phyloP scores from a whole-genome alignment of 2,329 filamentous ascomycete species.

The Aquanectria penicillioides region DNA sequence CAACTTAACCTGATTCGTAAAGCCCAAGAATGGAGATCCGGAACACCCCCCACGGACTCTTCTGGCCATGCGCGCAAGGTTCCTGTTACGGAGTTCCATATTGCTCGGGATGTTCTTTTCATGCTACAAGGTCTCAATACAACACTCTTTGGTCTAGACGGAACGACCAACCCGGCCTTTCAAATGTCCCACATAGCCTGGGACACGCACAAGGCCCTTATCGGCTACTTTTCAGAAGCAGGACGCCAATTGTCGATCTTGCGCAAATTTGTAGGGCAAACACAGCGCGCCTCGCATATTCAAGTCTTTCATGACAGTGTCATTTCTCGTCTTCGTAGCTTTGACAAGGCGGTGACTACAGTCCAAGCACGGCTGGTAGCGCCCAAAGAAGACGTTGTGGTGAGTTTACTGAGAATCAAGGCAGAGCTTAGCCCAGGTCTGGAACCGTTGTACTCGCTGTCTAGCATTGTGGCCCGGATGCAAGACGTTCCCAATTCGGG shows the following conservation, averaged over 20 bases:
- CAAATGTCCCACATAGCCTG: constrained; percentile 60
- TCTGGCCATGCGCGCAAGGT: constrained; percentile 50
- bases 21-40: constrained; percentile 49
- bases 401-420: constrained; percentile 74
- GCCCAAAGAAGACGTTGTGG: constrained; percentile 61
- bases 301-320: constrained; percentile 78
- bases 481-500: constrained; percentile 58
- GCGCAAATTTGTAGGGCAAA: constrained; percentile 54
- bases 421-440: constrained; percentile 65
- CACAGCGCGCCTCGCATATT: constrained; percentile 66
- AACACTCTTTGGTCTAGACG: constrained; percentile 69
- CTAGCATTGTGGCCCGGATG: constrained; percentile 69
- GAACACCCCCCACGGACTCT: constrained; percentile 48
- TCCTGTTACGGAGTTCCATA: constrained; percentile 74
- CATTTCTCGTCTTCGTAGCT: constrained; percentile 62
- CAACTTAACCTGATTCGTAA: constrained; percentile 44
- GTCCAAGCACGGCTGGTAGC: constrained; percentile 71
- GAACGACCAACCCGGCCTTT: constrained; percentile 51
- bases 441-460: constrained; percentile 67
- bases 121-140: constrained; percentile 86
- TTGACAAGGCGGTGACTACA: constrained; percentile 67
- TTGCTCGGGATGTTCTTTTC: constrained; percentile 80
- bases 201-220: constrained; percentile 60
- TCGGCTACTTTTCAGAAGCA: constrained; percentile 58
- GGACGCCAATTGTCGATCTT: constrained; percentile 58